These are phyloP conservation scores for Rhododendron ovatum DNA, from an alignment of 148 eudicot species.

Conservation along the genomic window DNA sequence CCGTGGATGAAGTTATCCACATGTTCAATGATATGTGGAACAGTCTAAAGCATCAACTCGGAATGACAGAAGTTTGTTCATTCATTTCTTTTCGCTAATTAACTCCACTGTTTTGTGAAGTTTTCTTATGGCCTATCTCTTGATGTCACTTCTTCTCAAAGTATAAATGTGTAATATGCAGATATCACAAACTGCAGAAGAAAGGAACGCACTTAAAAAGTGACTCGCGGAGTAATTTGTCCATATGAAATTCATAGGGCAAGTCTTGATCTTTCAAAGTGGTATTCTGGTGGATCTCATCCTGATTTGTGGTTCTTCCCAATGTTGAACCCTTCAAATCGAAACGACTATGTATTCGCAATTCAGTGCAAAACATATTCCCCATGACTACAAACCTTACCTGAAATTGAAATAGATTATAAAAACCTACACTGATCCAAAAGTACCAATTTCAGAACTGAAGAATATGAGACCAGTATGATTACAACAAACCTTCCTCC, in stretches of 20 bases:
- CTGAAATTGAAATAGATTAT: conserved; percentile 33
- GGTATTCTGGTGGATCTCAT: conserved; percentile 47
- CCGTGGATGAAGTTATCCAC: neutral
- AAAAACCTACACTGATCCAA: neutral
- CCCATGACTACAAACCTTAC: conserved; percentile 97
- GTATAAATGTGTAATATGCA: neutral
- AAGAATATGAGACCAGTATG: conserved; percentile 8
- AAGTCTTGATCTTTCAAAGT: conserved; percentile 91
- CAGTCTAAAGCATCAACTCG: neutral
- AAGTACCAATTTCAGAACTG: neutral
- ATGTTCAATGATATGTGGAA: neutral
- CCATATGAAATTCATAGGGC: conserved; percentile 80
- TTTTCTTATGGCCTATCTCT: neutral
- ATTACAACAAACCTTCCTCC: conserved; percentile 57
- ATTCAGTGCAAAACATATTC: conserved; percentile 90
- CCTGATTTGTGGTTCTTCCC: conserved; percentile 73
- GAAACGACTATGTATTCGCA: conserved; percentile 83
- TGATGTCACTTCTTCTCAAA: neutral
- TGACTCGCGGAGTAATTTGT: conserved; percentile 65
- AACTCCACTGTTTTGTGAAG: neutral
- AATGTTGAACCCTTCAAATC: conserved; percentile 85
- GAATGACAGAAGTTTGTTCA: neutral
- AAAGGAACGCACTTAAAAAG: conserved; percentile 55
- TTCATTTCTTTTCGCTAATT: neutral
- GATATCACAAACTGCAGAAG: neutral